Percentiles rank a stretch among this genome's conserved stretches.
These are phyloP conservation scores for Termitomyces sp. DNA, from an alignment of 768 basidiomycete species.

Conservation along the genomic window DNA sequence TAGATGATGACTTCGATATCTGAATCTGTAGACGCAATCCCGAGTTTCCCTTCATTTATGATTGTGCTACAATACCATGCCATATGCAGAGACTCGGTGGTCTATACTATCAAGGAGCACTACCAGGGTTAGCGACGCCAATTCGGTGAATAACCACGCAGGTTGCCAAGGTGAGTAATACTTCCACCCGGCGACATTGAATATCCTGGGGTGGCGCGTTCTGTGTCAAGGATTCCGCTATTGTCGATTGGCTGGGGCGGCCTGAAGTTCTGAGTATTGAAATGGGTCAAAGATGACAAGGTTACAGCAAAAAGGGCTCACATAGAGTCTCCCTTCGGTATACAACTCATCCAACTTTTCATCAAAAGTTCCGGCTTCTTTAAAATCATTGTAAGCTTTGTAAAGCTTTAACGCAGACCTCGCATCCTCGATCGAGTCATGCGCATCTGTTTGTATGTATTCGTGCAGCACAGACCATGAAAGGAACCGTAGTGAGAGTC, in stretches of 20 bases:
- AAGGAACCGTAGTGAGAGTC: conserved; percentile 87
- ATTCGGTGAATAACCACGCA: conserved; percentile 1
- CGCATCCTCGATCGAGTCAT: conserved; percentile 99
- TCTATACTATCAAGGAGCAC: not conserved
- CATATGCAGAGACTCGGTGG: not conserved
- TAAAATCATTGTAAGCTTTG: conserved; percentile 73
- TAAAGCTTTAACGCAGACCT: conserved; percentile 81
- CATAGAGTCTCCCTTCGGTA: conserved; percentile 69
- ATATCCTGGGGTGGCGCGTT: conserved; percentile 8
- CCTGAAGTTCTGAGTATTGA: conserved; percentile 16
- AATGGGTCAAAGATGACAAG: not conserved
- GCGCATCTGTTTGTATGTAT: conserved; percentile 89
- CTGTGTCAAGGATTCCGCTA: not conserved
- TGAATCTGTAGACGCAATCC: conserved; percentile 14
- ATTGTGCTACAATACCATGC: not conserved
- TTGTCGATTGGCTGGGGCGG: conserved; percentile 11
- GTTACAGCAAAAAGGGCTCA: conserved; percentile 26
- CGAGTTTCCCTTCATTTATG: not conserved
- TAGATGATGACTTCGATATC: conserved; percentile 64
- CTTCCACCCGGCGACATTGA: not conserved
- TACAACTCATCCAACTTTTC: conserved; percentile 85
- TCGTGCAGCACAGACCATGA: conserved; percentile 92
- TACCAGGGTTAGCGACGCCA: conserved; percentile 1
- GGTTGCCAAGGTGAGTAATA: not conserved
- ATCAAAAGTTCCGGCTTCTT: conserved; percentile 75